Evolutionary conservation across 805 yeast genomes (phyloP), one percentile per base, ranked within the genome.

Genomic region (Clavispora fructus): DNA sequence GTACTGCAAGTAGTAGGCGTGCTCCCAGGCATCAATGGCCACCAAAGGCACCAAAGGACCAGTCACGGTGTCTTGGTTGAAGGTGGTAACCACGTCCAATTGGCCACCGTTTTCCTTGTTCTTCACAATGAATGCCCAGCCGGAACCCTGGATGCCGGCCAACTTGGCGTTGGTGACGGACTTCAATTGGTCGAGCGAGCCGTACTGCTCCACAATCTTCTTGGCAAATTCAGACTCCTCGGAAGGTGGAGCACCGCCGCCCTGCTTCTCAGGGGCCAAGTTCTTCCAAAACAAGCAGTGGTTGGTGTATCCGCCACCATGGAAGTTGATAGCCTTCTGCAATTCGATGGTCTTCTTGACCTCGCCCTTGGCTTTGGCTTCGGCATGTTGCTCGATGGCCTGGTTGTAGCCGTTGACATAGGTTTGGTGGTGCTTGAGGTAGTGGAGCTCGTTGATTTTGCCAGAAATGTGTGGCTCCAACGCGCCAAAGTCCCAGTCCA

Each of bases 11-110:
- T 75, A 75, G 61, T 74, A 75, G 47, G 79, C 79, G 54, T 75
- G 79, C 57, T 75, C 79, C 79, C 79, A 75, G 45, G 78, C 77
- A 60, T 75, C 79, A 58, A 75, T 74, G 14, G 78, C 79, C 50
- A 75, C 63, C 59, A 74, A 67, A 13, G 76, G 74, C 43, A 68
- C 70, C 44, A 63, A 66, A 9, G 73, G 69, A 10, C 69, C 73
- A 23, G 69, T 63, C 16, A 72, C 74, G 16, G 78, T 72, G 55
- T 75, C 80, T 59, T 75, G 80, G 57, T 75, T 74, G 44, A 64
- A 61, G 45, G 78, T 72, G 32, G 76, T 67, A 40, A 72, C 69
- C 10, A 75, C 68, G 40, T 73, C 78, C 54, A 74, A 61, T 12
- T 47, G 48, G 44, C 70, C 70, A 28, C 76, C 76, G 51, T 70